A percentile compares a stretch with the other conserved stretches of the same genome.
phyloP scores from a whole-genome alignment of 2,329 filamentous ascomycete genomes.

The Leptographium procerum region DNA sequence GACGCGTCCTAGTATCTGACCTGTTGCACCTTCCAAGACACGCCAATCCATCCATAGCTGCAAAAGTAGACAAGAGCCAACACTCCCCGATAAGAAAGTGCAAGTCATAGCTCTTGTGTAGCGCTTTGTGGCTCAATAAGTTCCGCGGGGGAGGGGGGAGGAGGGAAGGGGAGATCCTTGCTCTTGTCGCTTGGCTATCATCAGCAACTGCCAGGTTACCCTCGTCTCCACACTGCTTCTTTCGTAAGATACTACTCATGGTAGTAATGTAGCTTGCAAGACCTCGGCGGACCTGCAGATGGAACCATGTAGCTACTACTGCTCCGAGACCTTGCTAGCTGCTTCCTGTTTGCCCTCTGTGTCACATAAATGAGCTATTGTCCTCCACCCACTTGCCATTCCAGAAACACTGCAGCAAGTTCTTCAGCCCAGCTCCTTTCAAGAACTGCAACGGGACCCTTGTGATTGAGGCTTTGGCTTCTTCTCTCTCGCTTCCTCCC shows the following conservation, averaged over 20 bases:
- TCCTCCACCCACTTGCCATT: neutral
- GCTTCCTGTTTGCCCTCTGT: neutral
- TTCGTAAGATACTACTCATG: neutral
- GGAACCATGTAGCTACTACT: neutral
- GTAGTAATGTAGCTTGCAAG: neutral
- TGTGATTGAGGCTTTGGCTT: too few relatives aligned
- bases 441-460: too few relatives aligned
- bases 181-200: neutral
- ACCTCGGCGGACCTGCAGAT: neutral
- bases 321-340: neutral
- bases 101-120: neutral
- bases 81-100: neutral
- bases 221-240: neutral
- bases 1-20: neutral
- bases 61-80: neutral
- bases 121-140: neutral
- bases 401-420: neutral
- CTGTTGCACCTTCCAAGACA: neutral
- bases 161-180: neutral
- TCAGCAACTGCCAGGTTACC: neutral
- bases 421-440: neutral
- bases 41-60: neutral
- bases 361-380: neutral
- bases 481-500: too few relatives aligned
- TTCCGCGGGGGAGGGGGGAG: too few relatives aligned